phyloP scores from a whole-genome alignment of 768 basidiomycete species.

The Tylopilus plumbeoviolaceoides region DNA sequence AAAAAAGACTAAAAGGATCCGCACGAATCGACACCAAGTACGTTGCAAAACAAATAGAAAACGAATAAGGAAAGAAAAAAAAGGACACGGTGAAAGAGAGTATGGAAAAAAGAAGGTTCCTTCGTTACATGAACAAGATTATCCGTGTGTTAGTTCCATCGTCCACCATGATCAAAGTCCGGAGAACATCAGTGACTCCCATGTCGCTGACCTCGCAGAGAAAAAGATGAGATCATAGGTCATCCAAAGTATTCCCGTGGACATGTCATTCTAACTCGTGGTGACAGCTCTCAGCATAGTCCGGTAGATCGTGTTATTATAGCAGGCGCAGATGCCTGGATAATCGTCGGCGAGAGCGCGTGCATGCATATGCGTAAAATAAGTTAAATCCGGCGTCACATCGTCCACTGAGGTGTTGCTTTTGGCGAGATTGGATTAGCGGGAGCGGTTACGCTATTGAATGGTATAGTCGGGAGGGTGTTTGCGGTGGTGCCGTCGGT shows the following conservation, averaged over 20 bases:
- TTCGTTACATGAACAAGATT: constrained; percentile 24
- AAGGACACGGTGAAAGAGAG: neutral
- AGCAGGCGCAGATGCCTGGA: constrained; percentile 18
- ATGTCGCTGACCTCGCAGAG: constrained; percentile 9
- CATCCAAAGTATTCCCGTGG: constrained; percentile 17
- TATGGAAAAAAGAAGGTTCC: constrained; percentile 17
- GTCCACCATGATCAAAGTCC: constrained; percentile 4
- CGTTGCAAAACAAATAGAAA: constrained; percentile 31
- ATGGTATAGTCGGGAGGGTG: constrained; percentile 32
- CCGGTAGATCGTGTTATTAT: constrained; percentile 27
- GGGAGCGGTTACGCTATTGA: constrained; percentile 28
- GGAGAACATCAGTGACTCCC: constrained; percentile 3
- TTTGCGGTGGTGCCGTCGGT: constrained; percentile 29
- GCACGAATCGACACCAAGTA: constrained; percentile 18
- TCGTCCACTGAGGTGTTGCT: constrained; percentile 7
- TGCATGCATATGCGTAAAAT: constrained; percentile 25
- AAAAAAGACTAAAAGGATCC: constrained; percentile 19
- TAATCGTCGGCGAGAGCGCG: constrained; percentile 14
- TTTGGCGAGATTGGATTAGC: constrained; percentile 21
- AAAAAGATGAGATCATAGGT: constrained; percentile 19
- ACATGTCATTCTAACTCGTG: constrained; percentile 28
- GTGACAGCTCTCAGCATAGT: constrained; percentile 9
- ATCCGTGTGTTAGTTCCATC: constrained; percentile 28
- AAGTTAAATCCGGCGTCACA: constrained; percentile 22
- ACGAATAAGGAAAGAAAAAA: constrained; percentile 14